Evolutionary conservation across 2,329 filamentous ascomycete species (phyloP).

Genomic region (Aspergillus brasiliensis): DNA sequence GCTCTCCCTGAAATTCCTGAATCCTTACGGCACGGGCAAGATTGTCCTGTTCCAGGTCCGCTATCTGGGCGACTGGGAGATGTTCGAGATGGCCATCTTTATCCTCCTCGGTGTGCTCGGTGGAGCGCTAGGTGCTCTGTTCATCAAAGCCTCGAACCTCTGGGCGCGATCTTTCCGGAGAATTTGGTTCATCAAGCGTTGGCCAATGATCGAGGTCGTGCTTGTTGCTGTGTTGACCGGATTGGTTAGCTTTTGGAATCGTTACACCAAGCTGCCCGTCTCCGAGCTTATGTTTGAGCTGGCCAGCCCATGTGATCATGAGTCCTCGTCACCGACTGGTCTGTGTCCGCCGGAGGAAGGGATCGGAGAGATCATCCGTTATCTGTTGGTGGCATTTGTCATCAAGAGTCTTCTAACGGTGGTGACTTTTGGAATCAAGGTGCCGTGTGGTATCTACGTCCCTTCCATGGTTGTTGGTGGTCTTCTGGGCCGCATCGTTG

Average conservation of each 20-base stretch:
- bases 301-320: constrained; percentile 76
- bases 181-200: constrained; percentile 75
- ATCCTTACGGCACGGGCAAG: constrained; percentile 94
- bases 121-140: constrained; percentile 81
- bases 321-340: constrained; percentile 68
- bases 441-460: constrained; percentile 95
- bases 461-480: constrained; percentile 98
- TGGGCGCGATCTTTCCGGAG: constrained; percentile 91
- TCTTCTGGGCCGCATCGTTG: constrained; percentile 82
- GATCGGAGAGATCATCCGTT: constrained; percentile 75
- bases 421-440: constrained; percentile 93
- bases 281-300: constrained; percentile 89
- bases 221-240: constrained; percentile 85
- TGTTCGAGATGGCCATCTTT: constrained; percentile 86
- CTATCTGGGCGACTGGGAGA: constrained; percentile 87
- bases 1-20: constrained; percentile 87
- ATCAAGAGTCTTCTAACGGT: constrained; percentile 88
- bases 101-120: constrained; percentile 84
- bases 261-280: constrained; percentile 83
- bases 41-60: constrained; percentile 96
- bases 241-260: constrained; percentile 88
- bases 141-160: constrained; percentile 90
- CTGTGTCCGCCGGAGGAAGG: constrained; percentile 76
- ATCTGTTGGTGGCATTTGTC: constrained; percentile 75
- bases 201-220: constrained; percentile 83